Percentiles rank a stretch among this genome's conserved stretches.
These are phyloP conservation scores for Juglanconis juglandina DNA, from an alignment of 2,329 filamentous ascomycete species.

Conservation along the genomic window DNA sequence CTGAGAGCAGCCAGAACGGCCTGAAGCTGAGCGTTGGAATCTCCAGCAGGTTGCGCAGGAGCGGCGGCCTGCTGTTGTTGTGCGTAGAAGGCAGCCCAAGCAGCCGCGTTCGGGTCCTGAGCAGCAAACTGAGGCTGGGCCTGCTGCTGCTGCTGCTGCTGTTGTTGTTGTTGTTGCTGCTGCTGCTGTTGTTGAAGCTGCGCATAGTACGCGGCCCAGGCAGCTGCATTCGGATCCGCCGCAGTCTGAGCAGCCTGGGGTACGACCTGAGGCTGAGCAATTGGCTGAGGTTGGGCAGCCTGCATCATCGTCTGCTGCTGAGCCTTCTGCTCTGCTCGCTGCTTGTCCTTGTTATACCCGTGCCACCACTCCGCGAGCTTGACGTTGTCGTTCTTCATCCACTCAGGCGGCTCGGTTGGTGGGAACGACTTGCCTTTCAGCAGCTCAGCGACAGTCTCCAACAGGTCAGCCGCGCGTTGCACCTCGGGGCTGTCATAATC, in stretches of 20 bases:
- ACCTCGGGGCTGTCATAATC: slow-evolving; percentile 42
- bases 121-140: slow-evolving; percentile 18
- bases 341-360: slow-evolving; percentile 38
- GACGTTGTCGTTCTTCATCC: slow-evolving; percentile 45
- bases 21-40: slow-evolving; percentile 24
- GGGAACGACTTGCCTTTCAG: slow-evolving; percentile 47
- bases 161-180: slow-evolving; percentile 19
- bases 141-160: slow-evolving; percentile 15
- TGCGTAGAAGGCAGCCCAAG: slow-evolving; percentile 19
- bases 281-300: not conserved
- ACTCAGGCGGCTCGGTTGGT: slow-evolving; percentile 48
- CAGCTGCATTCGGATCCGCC: slow-evolving; percentile 26
- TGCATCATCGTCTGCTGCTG: slow-evolving; percentile 18
- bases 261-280: slow-evolving; percentile 8
- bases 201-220: slow-evolving; percentile 40
- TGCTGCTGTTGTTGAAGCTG: slow-evolving; percentile 27
- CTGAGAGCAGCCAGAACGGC: slow-evolving; percentile 25
- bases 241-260: slow-evolving; percentile 21
- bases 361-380: slow-evolving; percentile 51
- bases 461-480: slow-evolving; percentile 38
- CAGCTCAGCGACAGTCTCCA: slow-evolving; percentile 41
- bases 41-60: slow-evolving; percentile 20
- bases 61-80: slow-evolving; percentile 23
- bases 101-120: slow-evolving; percentile 17
- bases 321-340: slow-evolving; percentile 18